phyloP scores from a whole-genome alignment of 1,284 basidiomycete genomes.

The Farysia itapuensis region DNA sequence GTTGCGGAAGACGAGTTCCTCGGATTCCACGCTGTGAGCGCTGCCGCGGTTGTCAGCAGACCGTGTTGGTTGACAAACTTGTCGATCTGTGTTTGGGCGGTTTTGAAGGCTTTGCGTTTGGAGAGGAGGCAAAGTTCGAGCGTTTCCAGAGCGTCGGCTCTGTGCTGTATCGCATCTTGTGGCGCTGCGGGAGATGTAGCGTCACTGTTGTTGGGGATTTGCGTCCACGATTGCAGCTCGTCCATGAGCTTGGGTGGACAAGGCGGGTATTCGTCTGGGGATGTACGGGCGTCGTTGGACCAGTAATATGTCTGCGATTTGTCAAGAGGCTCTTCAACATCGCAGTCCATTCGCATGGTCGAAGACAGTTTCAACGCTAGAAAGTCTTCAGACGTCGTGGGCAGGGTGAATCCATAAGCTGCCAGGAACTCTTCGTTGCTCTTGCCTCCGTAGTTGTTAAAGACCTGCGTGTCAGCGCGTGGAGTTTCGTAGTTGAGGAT shows the following conservation, averaged over 20 bases:
- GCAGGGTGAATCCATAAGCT: slow-evolving; percentile 48
- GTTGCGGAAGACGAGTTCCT: too few species aligned
- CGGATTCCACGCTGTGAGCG: not conserved
- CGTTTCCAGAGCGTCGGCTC: slow-evolving; percentile 8
- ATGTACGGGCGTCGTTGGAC: not conserved
- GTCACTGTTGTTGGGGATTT: too few species aligned
- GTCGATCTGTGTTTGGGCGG: slow-evolving; percentile 3
- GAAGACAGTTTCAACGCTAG: slow-evolving; percentile 30
- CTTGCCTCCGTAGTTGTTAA: slow-evolving; percentile 58
- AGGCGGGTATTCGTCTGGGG: not conserved
- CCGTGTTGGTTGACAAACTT: not conserved
- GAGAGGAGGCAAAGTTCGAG: slow-evolving; percentile 18
- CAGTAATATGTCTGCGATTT: slow-evolving; percentile 15
- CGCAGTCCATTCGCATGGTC: not conserved
- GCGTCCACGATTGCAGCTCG: too few species aligned
- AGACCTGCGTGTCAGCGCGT: slow-evolving; percentile 27
- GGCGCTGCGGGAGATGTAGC: too few species aligned
- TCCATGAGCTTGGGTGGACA: slow-evolving; percentile 11
- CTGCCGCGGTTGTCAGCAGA: not conserved
- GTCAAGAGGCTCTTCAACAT: not conserved
- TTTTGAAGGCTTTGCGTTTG: slow-evolving; percentile 27
- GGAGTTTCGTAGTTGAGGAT: slow-evolving; percentile 6
- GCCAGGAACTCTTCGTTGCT: slow-evolving; percentile 52
- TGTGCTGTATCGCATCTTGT: too few species aligned
- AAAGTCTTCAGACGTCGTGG: slow-evolving; percentile 31